Conservation (phyloP, 2,329 filamentous ascomycete genomes). For the Didymella pinodella region DNA sequence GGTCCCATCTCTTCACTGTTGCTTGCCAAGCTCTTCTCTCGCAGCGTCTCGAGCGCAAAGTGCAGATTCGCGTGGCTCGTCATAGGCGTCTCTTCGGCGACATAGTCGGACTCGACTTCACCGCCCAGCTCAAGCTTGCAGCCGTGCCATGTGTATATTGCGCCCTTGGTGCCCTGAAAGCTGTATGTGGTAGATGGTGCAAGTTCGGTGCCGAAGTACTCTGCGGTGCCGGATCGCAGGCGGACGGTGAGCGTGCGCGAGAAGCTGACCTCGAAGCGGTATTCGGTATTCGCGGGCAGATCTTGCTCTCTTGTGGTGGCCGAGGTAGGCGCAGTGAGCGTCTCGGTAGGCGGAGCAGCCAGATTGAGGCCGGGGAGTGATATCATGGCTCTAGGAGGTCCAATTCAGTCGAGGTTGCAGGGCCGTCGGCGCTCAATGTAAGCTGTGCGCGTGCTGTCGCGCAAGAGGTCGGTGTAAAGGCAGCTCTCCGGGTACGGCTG, state of each 20-base stretch:
- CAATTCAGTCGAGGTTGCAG: neutral
- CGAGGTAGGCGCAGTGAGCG: constrained; percentile 33
- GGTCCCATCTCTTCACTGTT: constrained; percentile 66
- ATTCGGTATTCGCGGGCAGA: constrained; percentile 57
- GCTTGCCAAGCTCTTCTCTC: constrained; percentile 64
- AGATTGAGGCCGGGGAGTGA: constrained; percentile 58
- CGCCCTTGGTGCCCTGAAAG: constrained; percentile 82
- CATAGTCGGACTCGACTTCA: constrained; percentile 72
- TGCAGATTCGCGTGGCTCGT: constrained; percentile 85
- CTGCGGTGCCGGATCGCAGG: constrained; percentile 81
- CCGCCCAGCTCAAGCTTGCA: constrained; percentile 83
- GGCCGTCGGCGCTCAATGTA: neutral
- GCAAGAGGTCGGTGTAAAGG: neutral
- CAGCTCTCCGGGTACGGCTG: neutral
- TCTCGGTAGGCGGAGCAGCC: constrained; percentile 41
- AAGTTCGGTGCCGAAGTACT: constrained; percentile 94
- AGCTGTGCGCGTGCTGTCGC: neutral
- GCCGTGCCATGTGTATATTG: constrained; percentile 91
- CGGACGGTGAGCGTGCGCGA: constrained; percentile 55
- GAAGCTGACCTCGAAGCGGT: constrained; percentile 53
- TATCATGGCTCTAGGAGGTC: constrained; percentile 36
- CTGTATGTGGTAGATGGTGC: constrained; percentile 80
- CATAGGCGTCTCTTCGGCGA: constrained; percentile 81
- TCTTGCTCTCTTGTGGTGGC: constrained; percentile 50
- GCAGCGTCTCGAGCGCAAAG: constrained; percentile 79